These are phyloP conservation scores for Brasenia schreberi DNA, from an alignment of 164 flowering plant genomes.

Conservation along the genomic window DNA sequence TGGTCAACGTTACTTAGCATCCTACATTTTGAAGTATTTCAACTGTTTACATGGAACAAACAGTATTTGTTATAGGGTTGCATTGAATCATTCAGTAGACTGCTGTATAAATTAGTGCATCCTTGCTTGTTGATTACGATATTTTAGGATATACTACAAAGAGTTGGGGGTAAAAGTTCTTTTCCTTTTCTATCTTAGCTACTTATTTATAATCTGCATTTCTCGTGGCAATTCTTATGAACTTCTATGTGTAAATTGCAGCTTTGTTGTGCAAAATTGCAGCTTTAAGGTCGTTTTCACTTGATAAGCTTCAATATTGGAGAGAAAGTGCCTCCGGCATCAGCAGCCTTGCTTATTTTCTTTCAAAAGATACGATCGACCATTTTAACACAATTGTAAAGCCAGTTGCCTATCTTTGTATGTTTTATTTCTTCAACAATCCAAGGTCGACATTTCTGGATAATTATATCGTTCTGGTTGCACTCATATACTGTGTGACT, in stretches of 20 bases:
- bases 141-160: too few relatives aligned
- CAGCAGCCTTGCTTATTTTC: slow-evolving; percentile 81
- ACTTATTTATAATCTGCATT: too few relatives aligned
- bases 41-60: too few relatives aligned
- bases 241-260: slow-evolving; percentile 19
- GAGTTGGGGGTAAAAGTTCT: too few relatives aligned
- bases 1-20: too few relatives aligned
- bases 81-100: too few relatives aligned
- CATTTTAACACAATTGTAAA: slow-evolving; percentile 78
- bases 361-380: slow-evolving; percentile 79
- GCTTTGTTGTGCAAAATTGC: slow-evolving; percentile 82
- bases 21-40: too few relatives aligned
- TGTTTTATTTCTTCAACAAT: slow-evolving; percentile 98
- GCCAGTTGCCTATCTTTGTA: slow-evolving; percentile 86
- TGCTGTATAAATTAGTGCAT: too few relatives aligned
- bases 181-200: too few relatives aligned
- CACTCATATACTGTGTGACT: slow-evolving; percentile 92
- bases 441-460: slow-evolving; percentile 76
- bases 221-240: background rate
- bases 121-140: too few relatives aligned
- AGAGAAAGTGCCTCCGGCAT: slow-evolving; percentile 88
- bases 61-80: too few relatives aligned
- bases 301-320: slow-evolving; percentile 85
- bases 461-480: slow-evolving; percentile 60
- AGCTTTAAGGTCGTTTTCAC: slow-evolving; percentile 80